Base-by-base conservation (phyloP, 441 rosid genomes). In the Adansonia rubrostipa region DNA sequence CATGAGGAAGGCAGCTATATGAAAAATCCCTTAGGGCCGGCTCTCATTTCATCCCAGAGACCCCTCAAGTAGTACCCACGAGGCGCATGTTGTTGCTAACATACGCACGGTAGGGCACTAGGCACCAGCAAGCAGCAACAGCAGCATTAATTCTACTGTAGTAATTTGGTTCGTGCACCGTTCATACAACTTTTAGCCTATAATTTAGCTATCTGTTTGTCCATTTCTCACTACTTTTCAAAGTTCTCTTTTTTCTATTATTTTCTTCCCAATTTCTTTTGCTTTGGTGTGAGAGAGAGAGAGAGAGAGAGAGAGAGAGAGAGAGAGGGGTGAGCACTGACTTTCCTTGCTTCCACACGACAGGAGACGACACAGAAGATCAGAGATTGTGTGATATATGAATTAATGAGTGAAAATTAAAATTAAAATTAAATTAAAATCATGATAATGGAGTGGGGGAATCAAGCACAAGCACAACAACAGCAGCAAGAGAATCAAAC, bases 391-490 rank as follows among this genome's bases (percentile, higher is more conserved):
- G 13, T 48, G 22, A 13, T 36, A 53, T 8, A 5, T 4, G 5
- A 40, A 4, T 4, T 4, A 6, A 56, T 56, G n/a, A 69, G 74
- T 48, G 80, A 54, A 69, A 1, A 68, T 70, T 53, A 81, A 68
- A n/a, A 40, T 48, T 48, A 57, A 50, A n/a, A n/a, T n/a, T n/a
- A 66, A 1, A 64, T 71, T 48, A 81, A 64, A 11, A 47, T 44
- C 40, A 81, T 86, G 86, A 80, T 84, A 82, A 92, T 92, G 97
- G 94, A 92, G 74, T 92, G 97, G 93, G 91, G 89, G 47, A 83
- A 82, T 81, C 86, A 87, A 50, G 87, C 79, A 5, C 86, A 84
- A 40, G 6, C 5, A 40, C 44, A 56, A 14, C 61, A 36, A 4
- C 69, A 64, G 6, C 85, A 79, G 10, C 62, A 57, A 15, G 82